Evolutionary conservation across 805 yeast genomes (phyloP).

Genomic region (Pichia phayaonensis): DNA sequence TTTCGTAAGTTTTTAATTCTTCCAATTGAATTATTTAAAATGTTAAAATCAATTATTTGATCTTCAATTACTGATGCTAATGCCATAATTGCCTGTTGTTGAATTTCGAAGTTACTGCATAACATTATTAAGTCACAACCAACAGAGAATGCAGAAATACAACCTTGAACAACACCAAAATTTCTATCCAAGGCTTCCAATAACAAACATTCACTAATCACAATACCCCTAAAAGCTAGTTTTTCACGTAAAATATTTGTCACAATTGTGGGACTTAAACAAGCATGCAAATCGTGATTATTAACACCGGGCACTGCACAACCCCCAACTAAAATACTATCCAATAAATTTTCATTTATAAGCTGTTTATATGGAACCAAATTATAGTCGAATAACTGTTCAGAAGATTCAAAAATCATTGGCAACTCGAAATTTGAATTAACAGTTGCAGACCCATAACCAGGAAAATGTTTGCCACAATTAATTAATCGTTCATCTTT

Average conservation of each 20-base stretch:
- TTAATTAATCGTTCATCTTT: constrained; percentile 46
- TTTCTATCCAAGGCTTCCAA: constrained; percentile 56
- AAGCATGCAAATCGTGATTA: constrained; percentile 56
- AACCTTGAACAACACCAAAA: constrained; percentile 63
- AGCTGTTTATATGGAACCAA: constrained; percentile 44
- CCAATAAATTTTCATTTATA: constrained; percentile 38
- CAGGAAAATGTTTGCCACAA: constrained; percentile 62
- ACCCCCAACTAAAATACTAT: constrained; percentile 54
- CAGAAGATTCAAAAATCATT: constrained; percentile 47
- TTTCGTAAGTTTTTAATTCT: constrained; percentile 39
- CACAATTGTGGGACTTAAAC: constrained; percentile 47
- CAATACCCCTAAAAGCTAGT: constrained; percentile 47
- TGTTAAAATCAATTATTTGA: constrained; percentile 34
- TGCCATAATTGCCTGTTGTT: constrained; percentile 46
- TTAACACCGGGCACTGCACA: constrained; percentile 57
- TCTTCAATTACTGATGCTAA: constrained; percentile 26
- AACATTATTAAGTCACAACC: constrained; percentile 60
- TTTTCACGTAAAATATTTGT: constrained; percentile 44
- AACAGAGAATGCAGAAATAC: constrained; percentile 51
- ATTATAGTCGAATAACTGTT: constrained; percentile 43
- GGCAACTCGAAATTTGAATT: constrained; percentile 52
- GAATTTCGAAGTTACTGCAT: constrained; percentile 47
- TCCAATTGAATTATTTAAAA: constrained; percentile 32
- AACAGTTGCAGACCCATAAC: constrained; percentile 54
- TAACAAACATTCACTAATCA: constrained; percentile 53